A percentile compares a stretch with the other conserved stretches of the same genome.
Conservation (phyloP, 2,329 filamentous ascomycete species). For the Diaporthe vexans region DNA sequence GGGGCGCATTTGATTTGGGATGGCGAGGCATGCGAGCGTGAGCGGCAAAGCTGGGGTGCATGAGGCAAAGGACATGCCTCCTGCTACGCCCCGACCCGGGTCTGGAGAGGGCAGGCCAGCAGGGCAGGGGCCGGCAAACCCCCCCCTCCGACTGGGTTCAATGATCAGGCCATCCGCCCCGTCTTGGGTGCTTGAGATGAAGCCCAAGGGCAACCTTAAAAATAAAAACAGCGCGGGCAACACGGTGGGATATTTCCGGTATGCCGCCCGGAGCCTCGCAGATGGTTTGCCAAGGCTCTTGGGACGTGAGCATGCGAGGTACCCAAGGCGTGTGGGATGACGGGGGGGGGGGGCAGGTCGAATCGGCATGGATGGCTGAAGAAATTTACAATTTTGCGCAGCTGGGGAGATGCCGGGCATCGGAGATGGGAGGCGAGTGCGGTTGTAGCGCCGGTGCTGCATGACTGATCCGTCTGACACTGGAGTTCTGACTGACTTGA, state of each 20-base stretch:
- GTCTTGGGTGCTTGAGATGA: constrained; percentile 25
- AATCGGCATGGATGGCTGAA: constrained; percentile 7
- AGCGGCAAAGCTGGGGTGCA: constrained; percentile 33
- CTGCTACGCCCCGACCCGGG: constrained; percentile 12
- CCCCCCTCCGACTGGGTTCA: constrained; percentile 4
- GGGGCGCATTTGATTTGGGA: constrained; percentile 13
- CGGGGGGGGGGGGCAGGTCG: constrained; percentile 12
- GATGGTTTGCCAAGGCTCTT: constrained; percentile 31
- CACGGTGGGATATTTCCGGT: neutral
- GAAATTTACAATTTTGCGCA: constrained; percentile 26
- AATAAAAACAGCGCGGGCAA: neutral
- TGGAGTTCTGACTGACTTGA: neutral
- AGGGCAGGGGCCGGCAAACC: too few relatives aligned
- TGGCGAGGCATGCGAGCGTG: neutral
- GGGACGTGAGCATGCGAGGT: neutral
- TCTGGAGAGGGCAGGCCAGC: neutral
- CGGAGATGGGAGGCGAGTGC: constrained; percentile 25
- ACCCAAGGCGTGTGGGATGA: too few relatives aligned
- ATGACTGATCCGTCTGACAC: constrained; percentile 32
- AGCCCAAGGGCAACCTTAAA: constrained; percentile 29
- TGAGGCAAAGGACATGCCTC: neutral
- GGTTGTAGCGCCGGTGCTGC: constrained; percentile 13
- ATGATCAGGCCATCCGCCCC: constrained; percentile 26
- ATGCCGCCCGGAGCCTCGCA: neutral
- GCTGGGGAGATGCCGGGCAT: constrained; percentile 30